phyloP scores from a whole-genome alignment of 192 early-diverging fungal genomes.

The Podochytrium sp. region DNA sequence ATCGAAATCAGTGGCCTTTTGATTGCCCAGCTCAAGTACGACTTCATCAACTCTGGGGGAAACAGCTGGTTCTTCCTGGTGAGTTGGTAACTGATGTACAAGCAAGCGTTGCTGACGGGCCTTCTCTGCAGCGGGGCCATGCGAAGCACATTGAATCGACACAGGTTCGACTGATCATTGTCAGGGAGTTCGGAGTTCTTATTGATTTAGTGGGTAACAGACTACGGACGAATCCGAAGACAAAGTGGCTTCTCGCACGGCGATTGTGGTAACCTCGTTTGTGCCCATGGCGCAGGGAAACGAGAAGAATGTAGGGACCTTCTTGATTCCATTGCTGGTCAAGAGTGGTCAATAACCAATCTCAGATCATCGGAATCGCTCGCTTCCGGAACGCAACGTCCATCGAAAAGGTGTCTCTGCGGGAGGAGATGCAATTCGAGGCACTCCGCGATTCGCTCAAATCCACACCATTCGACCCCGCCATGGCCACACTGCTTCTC shows the following conservation, averaged over 20 bases:
- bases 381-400: too few species aligned
- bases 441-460: too few species aligned
- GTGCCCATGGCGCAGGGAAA: neutral
- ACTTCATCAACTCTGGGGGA: neutral
- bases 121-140: conserved; percentile 1
- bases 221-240: conserved; percentile 14
- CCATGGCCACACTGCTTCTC: too few species aligned
- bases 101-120: too few species aligned
- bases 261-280: neutral
- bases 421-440: too few species aligned
- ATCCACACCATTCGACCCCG: neutral
- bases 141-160: neutral
- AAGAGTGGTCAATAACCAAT: too few species aligned
- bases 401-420: too few species aligned
- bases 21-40: conserved; percentile 13
- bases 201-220: neutral
- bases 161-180: neutral
- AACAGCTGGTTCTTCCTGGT: neutral
- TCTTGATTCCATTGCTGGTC: too few species aligned
- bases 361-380: too few species aligned
- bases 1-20: neutral
- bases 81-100: neutral
- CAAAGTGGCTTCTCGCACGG: neutral
- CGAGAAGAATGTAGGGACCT: neutral
- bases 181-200: neutral